These are phyloP conservation scores for Calonectria multiphialidica DNA, from an alignment of 2,329 filamentous ascomycete genomes.

Conservation along the genomic window DNA sequence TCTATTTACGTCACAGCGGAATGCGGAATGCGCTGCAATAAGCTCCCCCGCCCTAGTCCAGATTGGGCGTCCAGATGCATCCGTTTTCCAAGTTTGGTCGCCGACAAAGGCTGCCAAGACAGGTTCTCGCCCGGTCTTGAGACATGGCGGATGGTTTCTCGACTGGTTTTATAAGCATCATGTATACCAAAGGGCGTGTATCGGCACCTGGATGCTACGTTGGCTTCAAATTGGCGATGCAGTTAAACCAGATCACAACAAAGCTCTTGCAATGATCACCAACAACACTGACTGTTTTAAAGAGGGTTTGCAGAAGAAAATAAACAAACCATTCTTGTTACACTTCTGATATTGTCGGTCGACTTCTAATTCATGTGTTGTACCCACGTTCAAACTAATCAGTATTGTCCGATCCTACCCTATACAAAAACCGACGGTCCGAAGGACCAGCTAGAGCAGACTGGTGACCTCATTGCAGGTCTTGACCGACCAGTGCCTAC, in stretches of 20 bases:
- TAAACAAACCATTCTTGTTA: not conserved
- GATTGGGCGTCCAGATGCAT: not conserved
- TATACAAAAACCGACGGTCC: not conserved
- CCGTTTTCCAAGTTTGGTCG: slow-evolving; percentile 1
- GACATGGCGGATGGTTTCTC: not conserved
- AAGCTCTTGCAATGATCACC: not conserved
- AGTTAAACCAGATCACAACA: not conserved
- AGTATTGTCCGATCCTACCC: not conserved
- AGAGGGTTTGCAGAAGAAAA: too few species aligned
- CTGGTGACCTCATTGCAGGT: not conserved
- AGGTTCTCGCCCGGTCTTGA: not conserved
- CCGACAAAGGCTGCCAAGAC: not conserved
- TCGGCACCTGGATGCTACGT: not conserved
- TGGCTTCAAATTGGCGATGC: not conserved
- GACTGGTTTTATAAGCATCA: not conserved
- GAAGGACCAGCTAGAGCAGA: not conserved
- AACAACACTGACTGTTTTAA: too few species aligned
- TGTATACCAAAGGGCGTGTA: not conserved
- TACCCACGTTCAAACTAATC: not conserved
- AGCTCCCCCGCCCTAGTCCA: slow-evolving; percentile 2
- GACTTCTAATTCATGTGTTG: not conserved
- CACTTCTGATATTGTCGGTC: too few species aligned
- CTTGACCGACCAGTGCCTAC: not conserved
- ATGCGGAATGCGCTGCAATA: slow-evolving; percentile 17
- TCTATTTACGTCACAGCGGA: not conserved